Evolutionary conservation across 225 moss, liverwort and hornwort species (phyloP), one percentile per base, ranked within the genome.

Genomic region (Neckera pumila): DNA sequence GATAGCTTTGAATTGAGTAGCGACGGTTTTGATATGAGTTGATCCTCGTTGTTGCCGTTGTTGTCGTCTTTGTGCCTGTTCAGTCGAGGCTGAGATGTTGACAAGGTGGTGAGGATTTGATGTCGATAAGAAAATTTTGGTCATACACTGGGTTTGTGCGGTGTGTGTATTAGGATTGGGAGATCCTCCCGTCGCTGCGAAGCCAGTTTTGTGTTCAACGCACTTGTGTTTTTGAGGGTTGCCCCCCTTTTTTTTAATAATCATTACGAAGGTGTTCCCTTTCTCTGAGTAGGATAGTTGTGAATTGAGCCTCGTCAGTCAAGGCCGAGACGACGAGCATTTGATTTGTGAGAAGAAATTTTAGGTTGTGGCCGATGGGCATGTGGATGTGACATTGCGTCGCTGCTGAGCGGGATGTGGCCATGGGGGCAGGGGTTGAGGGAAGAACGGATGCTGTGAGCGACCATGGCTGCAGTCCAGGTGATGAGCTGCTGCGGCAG

Each of bases 381-480:
- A 61, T 73, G 78, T 59, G 83, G 59, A 73, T 88, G 61, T 82
- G 80, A 19, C 51, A 19, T 22, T 63, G 86, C 42, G 67, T 63
- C 61, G 62, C 4, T 82, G 81, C 86, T 92, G 88, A 90, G 87
- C 64, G 90, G 84, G 75, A 40, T 89, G 85, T 86, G 86, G 74
- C 23, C 25, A 65, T 86, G 59, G 73, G 66, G 87, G 25, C 80
- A 87, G 88, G 80, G 33, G 34, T 42, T 74, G 84, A 79, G 87
- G 84, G 66, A 67, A 88, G 87, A 54, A 65, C 84, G 85, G 83
- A 89, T 92, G 92, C 91, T 79, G 85, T 92, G 79, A 87, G 84
- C 53, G 86, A 88, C 33, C 59, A 93, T 93, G 93, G 90, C 90
- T 82, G 84, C 90, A 84, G 91, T 90, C 81, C 93, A 93, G 89